Percentiles rank a stretch among this genome's conserved stretches.
These are phyloP conservation scores for Aspergillus sp. DNA, from an alignment of 2,329 filamentous ascomycete species.

Conservation along the genomic window DNA sequence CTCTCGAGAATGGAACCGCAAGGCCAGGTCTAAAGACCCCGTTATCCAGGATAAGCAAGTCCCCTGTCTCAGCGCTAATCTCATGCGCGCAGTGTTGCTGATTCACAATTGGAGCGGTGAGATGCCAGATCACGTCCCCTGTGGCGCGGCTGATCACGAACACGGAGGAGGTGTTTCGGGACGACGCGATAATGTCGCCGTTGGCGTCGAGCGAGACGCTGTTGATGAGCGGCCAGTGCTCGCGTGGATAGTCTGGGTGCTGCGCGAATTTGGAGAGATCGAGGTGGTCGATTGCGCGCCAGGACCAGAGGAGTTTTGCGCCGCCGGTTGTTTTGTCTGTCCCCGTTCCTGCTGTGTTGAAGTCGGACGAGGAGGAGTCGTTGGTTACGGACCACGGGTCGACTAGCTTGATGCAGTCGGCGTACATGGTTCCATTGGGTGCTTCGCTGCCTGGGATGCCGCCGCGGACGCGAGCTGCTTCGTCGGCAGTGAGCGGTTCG, in stretches of 20 bases:
- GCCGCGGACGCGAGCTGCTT: constrained; percentile 39
- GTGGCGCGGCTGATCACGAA: constrained; percentile 44
- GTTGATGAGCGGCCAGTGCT: constrained; percentile 50
- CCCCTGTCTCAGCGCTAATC: constrained; percentile 34
- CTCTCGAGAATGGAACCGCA: constrained; percentile 44
- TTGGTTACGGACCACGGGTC: constrained; percentile 26
- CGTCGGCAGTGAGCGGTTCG: constrained; percentile 37
- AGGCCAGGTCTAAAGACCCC: constrained; percentile 43
- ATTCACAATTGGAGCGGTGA: constrained; percentile 40
- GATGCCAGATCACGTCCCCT: constrained; percentile 44
- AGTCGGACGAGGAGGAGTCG: constrained; percentile 21
- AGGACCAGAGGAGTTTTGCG: constrained; percentile 44
- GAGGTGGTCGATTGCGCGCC: constrained; percentile 46
- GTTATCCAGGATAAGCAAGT: constrained; percentile 50
- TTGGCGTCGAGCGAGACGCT: constrained; percentile 40
- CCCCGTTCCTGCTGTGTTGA: constrained; percentile 10
- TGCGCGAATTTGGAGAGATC: constrained; percentile 40
- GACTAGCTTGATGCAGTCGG: constrained; percentile 47
- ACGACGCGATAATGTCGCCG: constrained; percentile 44
- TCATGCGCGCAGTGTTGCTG: constrained; percentile 49
- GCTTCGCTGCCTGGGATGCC: constrained; percentile 43
- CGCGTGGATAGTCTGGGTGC: constrained; percentile 33
- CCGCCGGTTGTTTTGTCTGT: constrained; percentile 2
- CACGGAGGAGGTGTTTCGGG: constrained; percentile 44
- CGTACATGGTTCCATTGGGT: constrained; percentile 24